Evolutionary conservation across 345 rosid genomes (phyloP), one percentile per base, ranked within the genome.

Genomic region (Sapria himalayana): DNA sequence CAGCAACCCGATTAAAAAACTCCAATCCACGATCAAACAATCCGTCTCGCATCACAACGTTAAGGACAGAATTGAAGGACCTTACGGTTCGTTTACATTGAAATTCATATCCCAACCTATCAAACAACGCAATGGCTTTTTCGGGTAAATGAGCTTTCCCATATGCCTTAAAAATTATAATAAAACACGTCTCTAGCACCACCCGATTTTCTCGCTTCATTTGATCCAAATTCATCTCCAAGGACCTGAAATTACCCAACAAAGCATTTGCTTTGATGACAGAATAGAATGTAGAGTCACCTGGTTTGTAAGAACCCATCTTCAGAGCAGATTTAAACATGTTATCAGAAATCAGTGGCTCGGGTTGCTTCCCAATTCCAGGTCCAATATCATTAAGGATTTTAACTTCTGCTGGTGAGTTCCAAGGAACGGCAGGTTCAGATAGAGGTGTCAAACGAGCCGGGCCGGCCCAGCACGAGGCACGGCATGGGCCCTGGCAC

Each of bases 41-140:
- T 41, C 82, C 73, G 15, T 62, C 81, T 15, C 65, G 70, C 47
- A 70, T 49, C 52, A 79, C 60, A 31, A 82, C 70, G 46, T 82
- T 78, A 27, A 89, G 64, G 25, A 79, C 93, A 5, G 93, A 79
- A 66, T 89, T 89, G 61, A 89, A 82, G 1, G 94, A 82, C 57
- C 55, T 72, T 10, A 82, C 78, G 1, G 62, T 74, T 13, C 80
- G 70, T 60, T 54, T 82, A 55, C 98, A 89, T 1, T 35, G 71
- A 55, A 76, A 82, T 35, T 74, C 91, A 32, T 29, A 29, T 1
- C 52, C 65, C 84, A 82, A 72, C 29, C 59, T 63, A 45, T 67
- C 49, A 63, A 89, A 89, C 70, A 82, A 59, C 5, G 61, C 65
- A 7, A 82, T 43, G 22, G 81, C 94, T 48, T 69, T 58, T 4